Evolutionary conservation across 192 early-diverging fungal species (phyloP).

Genomic region (Cetraspora pellucida): DNA sequence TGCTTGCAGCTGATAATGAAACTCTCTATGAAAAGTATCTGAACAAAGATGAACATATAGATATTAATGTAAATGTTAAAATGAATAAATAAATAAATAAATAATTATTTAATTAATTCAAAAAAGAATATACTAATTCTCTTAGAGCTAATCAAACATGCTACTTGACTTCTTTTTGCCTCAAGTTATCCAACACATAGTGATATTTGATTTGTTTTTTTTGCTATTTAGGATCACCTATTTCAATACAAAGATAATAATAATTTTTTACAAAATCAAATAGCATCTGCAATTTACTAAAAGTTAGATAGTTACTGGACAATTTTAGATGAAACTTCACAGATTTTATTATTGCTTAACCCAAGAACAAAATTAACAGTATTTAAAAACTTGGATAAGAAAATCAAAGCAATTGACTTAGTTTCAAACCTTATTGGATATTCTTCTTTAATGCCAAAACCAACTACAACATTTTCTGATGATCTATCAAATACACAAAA

Average conservation of each 20-base stretch:
- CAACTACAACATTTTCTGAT: too few species aligned
- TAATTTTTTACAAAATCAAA: not conserved
- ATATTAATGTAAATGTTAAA: too few species aligned
- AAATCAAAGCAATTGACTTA: too few species aligned
- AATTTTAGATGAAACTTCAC: not conserved
- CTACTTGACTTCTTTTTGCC: not conserved
- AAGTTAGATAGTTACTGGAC: not conserved
- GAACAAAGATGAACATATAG: too few species aligned
- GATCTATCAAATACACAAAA: too few species aligned
- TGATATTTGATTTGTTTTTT: not conserved
- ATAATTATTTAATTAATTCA: too few species aligned
- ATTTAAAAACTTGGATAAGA: not conserved
- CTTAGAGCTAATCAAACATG: not conserved
- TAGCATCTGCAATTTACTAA: slow-evolving; percentile 6
- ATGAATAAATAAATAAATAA: too few species aligned
- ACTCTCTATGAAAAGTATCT: too few species aligned
- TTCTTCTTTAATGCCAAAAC: too few species aligned
- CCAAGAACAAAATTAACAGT: not conserved
- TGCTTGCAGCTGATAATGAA: too few species aligned
- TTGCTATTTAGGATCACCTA: not conserved
- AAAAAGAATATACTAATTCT: too few species aligned
- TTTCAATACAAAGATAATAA: not conserved
- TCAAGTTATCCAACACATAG: not conserved
- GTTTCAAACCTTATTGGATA: too few species aligned
- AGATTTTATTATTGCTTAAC: not conserved